These are phyloP conservation scores for Detonula confervacea DNA, from an alignment of 352 stramenopile genomes.

Conservation along the genomic window DNA sequence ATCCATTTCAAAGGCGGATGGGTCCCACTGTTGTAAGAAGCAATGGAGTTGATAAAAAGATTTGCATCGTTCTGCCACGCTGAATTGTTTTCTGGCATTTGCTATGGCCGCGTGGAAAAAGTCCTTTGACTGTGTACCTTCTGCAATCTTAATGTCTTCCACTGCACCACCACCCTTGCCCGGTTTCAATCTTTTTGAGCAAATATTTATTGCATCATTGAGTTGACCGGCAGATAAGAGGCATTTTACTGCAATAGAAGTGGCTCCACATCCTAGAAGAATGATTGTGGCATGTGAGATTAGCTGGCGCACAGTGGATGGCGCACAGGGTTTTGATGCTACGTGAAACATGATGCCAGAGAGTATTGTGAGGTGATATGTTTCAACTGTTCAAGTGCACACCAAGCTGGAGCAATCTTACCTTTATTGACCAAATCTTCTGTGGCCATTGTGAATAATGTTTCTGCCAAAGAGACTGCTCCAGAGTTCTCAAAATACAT, in stretches of 20 bases:
- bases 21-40: constrained; percentile 37
- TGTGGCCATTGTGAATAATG: constrained; percentile 29
- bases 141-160: constrained; percentile 1
- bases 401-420: background rate
- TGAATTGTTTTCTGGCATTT: constrained; percentile 17
- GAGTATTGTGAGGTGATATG: background rate
- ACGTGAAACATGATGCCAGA: constrained; percentile 1
- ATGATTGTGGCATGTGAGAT: constrained; percentile 43
- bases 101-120: constrained; percentile 31
- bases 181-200: constrained; percentile 20
- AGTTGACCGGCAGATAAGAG: constrained; percentile 28
- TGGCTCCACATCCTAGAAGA: constrained; percentile 23
- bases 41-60: constrained; percentile 43
- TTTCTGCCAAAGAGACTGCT: constrained; percentile 21
- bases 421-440: background rate
- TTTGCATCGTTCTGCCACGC: constrained; percentile 35
- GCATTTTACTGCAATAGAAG: constrained; percentile 28
- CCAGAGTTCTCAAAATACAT: constrained; percentile 35
- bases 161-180: too few species aligned
- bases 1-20: constrained; percentile 24
- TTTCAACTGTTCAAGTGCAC: background rate
- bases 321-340: background rate
- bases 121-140: constrained; percentile 24
- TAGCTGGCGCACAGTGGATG: constrained; percentile 17
- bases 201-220: constrained; percentile 32